Percentiles rank a stretch among this genome's conserved stretches.
Evolutionary conservation across 1,139 yeast genomes (phyloP).

Genomic region (Candida sp.): DNA sequence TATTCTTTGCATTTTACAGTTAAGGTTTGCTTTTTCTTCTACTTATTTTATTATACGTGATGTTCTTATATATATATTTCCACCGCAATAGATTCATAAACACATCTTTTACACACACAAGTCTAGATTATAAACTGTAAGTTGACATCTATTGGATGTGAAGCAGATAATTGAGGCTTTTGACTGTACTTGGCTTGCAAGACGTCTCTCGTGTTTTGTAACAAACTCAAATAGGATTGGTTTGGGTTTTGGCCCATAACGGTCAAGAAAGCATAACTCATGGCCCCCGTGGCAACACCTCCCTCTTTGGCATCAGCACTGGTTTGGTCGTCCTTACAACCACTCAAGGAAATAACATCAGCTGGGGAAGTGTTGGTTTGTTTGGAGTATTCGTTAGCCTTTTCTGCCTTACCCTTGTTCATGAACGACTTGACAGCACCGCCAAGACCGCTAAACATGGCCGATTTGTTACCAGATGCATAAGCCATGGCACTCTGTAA

Average conservation of each 20-base stretch:
- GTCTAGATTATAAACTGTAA: constrained; percentile 49
- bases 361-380: constrained; percentile 82
- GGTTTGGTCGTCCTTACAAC: constrained; percentile 87
- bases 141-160: constrained; percentile 87
- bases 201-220: constrained; percentile 80
- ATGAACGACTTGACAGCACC: constrained; percentile 54
- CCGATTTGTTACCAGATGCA: constrained; percentile 69
- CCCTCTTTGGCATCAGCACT: constrained; percentile 83
- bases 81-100: neutral
- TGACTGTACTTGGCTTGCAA: constrained; percentile 77
- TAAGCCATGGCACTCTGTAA: constrained; percentile 73
- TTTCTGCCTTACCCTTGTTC: constrained; percentile 27
- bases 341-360: constrained; percentile 85
- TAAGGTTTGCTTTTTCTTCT: neutral
- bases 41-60: neutral
- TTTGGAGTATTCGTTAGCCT: constrained; percentile 29
- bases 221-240: constrained; percentile 76
- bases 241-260: constrained; percentile 70
- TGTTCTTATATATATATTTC: neutral
- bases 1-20: constrained; percentile 2
- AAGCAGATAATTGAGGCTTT: constrained; percentile 85
- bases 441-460: constrained; percentile 45
- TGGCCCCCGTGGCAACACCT: constrained; percentile 89
- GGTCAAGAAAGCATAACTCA: constrained; percentile 88
- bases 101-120: neutral